These are phyloP conservation scores for Citrus hindsii DNA, from an alignment of 345 rosid species.

Conservation along the genomic window DNA sequence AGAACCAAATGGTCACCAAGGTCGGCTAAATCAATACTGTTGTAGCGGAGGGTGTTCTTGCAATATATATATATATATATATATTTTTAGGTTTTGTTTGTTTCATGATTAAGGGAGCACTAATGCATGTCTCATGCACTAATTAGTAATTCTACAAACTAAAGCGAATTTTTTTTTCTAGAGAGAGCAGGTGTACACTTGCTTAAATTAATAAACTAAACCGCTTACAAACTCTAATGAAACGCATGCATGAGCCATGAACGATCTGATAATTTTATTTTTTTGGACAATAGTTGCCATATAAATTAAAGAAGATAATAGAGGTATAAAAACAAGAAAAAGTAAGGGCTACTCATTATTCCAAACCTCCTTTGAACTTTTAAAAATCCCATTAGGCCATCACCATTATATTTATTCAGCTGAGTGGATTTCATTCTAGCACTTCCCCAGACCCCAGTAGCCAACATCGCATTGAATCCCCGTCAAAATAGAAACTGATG, in stretches of 20 bases:
- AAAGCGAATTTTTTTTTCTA: too few relatives aligned
- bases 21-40: conserved; percentile 11
- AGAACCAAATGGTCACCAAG: background rate
- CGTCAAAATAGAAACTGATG: background rate
- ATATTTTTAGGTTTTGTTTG: too few relatives aligned
- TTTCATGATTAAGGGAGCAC: too few relatives aligned
- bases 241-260: too few relatives aligned
- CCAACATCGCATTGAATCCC: background rate
- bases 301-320: background rate
- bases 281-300: background rate
- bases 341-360: background rate
- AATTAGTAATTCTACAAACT: too few relatives aligned
- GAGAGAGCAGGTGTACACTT: too few relatives aligned
- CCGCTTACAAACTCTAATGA: too few relatives aligned
- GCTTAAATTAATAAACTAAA: too few relatives aligned
- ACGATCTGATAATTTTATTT: background rate
- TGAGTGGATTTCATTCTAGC: background rate
- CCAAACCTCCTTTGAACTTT: background rate
- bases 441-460: background rate
- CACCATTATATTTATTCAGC: too few relatives aligned
- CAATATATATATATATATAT: too few relatives aligned
- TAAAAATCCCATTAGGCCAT: background rate
- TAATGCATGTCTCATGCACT: too few relatives aligned
- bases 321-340: background rate
- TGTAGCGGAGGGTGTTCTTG: too few relatives aligned